A percentile compares a stretch with the other conserved stretches of the same genome.
Conservation (phyloP, 1,284 basidiomycete genomes). For the Chalciporus sp. region DNA sequence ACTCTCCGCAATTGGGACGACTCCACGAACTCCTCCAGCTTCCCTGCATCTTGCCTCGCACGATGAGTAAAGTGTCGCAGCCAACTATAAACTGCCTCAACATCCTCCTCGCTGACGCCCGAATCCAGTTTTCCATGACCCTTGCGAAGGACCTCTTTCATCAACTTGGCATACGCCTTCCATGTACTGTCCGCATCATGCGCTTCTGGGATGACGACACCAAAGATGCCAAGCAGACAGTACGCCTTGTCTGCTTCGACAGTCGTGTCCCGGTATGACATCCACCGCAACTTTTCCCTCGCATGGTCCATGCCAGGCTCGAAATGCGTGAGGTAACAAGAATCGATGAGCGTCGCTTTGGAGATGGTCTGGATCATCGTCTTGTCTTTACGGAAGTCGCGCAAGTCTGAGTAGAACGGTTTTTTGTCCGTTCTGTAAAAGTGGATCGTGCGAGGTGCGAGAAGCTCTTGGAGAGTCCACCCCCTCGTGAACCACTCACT, state of each 20-base stretch:
- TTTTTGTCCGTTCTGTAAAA: not conserved
- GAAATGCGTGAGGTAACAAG: not conserved
- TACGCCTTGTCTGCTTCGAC: slow-evolving; percentile 3
- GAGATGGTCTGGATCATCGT: not conserved
- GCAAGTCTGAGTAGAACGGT: not conserved
- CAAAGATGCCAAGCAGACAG: slow-evolving; percentile 5
- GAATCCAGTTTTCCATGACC: not conserved
- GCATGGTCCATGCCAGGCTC: not conserved
- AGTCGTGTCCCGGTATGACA: slow-evolving; percentile 1
- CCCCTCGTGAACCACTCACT: slow-evolving; percentile 2
- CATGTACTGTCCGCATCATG: not conserved
- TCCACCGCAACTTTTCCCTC: not conserved
- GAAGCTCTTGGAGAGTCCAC: slow-evolving; percentile 2
- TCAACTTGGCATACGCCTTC: not conserved
- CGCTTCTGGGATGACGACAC: not conserved
- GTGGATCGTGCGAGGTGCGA: not conserved
- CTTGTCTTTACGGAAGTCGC: not conserved
- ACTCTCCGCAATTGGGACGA: not conserved
- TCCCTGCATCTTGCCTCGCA: not conserved
- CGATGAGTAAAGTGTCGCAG: not conserved
- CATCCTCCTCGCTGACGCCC: not conserved
- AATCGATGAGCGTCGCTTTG: not conserved
- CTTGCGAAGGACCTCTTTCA: not conserved
- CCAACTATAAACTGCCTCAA: not conserved
- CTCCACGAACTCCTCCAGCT: not conserved